Evolutionary conservation across 2,329 filamentous ascomycete species (phyloP), one percentile per base, ranked within the genome.

Genomic region (Nigrospora osmanthi): DNA sequence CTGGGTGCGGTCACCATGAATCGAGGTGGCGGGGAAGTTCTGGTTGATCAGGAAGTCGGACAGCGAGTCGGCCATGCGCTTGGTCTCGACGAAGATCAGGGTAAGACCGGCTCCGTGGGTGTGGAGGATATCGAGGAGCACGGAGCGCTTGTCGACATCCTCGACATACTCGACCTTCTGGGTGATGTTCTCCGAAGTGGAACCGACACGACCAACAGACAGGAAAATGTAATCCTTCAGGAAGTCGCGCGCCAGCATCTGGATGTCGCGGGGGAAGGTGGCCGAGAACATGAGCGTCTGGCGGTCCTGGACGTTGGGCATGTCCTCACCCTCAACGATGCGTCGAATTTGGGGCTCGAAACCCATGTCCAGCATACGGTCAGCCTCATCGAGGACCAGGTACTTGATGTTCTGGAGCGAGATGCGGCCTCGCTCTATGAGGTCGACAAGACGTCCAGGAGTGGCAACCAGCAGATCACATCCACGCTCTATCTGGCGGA

Each of bases 281-380:
- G 93, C 93, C 35, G 93, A 98, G 69, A 98, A 98, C 93, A 98
- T 98, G 76, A 98, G 91, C 45, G 93, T 98, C 72, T 98, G 93
- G 62, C 93, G 90, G 58, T 78, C 74, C 54, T 82, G 73, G 49
- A 91, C 87, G 43, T 70, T 68, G 47, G 93, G 93, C 93, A 98
- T 98, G 60, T 98, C 93, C 72, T 97, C 93, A 49, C 89, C 89
- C 71, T 97, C 91, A 38, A 98, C 93, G 61, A 98, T 97, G 60
- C 91, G 87, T 62, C 93, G 90, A 64, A 98, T 98, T 74, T 98
- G 93, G 61, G 93, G 93, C 77, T 98, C 93, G 78, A 98, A 98
- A 93, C 93, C 93, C 93, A 98, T 98, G 80, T 98, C 93, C 78
- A 98, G 79, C 93, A 98, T 98, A 68, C 93, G 93, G 76, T 98